Evolutionary conservation across 2,329 filamentous ascomycete species (phyloP).

Genomic region (Ascosphaera apis): DNA sequence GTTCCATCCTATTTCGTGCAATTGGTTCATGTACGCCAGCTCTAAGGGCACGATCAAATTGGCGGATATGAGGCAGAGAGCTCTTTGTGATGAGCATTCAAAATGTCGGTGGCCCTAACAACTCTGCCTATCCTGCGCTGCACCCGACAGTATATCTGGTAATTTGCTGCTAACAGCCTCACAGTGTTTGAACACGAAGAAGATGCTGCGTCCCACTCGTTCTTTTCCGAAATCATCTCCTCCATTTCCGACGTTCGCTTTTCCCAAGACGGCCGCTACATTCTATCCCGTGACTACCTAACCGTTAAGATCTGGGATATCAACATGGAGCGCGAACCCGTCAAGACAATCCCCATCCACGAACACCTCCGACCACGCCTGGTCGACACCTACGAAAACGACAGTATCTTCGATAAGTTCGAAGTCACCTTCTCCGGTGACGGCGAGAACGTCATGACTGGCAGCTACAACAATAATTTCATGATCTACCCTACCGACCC

Average conservation of each 20-base stretch:
- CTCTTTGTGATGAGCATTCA: slow-evolving; percentile 81
- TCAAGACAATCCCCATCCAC: slow-evolving; percentile 98
- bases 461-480: slow-evolving; percentile 99
- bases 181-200: slow-evolving; percentile 97
- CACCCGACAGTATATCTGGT: background rate
- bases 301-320: slow-evolving; percentile 99
- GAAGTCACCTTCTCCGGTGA: slow-evolving; percentile 98
- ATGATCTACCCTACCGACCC: slow-evolving; percentile 99
- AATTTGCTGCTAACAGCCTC: slow-evolving; percentile 4
- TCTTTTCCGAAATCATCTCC: slow-evolving; percentile 99
- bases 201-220: slow-evolving; percentile 85
- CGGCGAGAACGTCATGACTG: slow-evolving; percentile 98
- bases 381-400: slow-evolving; percentile 97
- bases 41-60: slow-evolving; percentile 98
- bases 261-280: slow-evolving; percentile 88
- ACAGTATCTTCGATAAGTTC: slow-evolving; percentile 99
- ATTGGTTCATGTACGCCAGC: slow-evolving; percentile 99
- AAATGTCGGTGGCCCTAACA: slow-evolving; percentile 54
- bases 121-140: background rate
- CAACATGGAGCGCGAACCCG: slow-evolving; percentile 91
- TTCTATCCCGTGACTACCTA: slow-evolving; percentile 89
- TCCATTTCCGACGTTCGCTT: slow-evolving; percentile 98
- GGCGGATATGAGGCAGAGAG: slow-evolving; percentile 93
- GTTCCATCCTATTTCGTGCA: slow-evolving; percentile 91
- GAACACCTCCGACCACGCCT: slow-evolving; percentile 84